Evolutionary conservation across 2,329 filamentous ascomycete genomes (phyloP), one percentile per base, ranked within the genome.

Genomic region (Exophiala sp.): DNA sequence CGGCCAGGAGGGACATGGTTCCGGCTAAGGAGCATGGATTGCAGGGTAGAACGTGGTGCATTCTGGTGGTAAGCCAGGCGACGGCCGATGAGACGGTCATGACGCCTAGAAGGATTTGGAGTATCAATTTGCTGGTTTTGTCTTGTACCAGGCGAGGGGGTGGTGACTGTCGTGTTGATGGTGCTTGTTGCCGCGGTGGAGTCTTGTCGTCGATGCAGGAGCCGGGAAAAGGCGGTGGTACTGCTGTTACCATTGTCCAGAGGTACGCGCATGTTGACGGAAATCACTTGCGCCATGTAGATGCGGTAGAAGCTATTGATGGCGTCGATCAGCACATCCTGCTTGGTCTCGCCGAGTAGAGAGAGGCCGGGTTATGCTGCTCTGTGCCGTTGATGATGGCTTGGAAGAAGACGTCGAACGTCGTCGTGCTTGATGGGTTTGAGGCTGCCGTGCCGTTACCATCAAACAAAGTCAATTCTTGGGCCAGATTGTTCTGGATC

Each of bases 251-350:
- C n/a, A 10, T 40, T 43, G n/a, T 46, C 40, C 14, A 43, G 22
- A 5, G 44, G 40, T 6, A 27, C 19, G 29, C 58, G 57, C 52
- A 61, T 58, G 46, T 60, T 58, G 21, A 51, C 39, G 18, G 56
- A 55, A 50, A 60, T 58, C 27, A 51, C 56, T 45, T 61, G 58
- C 14, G 59, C 57, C 59, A 61, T 61, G 46, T 59, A 61, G 14
- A 52, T 43, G 14, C 50, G 42, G 39, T 61, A 61, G 30, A 58
- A 56, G 16, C 43, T 16, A 40, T 46, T 58, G 43, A 60, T 50
- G 1, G 55, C 52, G 35, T 50, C 34, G 27, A 51, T 14, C 16
- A 59, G 55, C 8, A 41, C 46, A 22, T 48, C 29, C 43, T 53
- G 51, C 24, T 58, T 58, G 16, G 52, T 18, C 4, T 21, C 27